Conservation (phyloP, 805 yeast genomes). For the Wickerhamiella kazuoi region DNA sequence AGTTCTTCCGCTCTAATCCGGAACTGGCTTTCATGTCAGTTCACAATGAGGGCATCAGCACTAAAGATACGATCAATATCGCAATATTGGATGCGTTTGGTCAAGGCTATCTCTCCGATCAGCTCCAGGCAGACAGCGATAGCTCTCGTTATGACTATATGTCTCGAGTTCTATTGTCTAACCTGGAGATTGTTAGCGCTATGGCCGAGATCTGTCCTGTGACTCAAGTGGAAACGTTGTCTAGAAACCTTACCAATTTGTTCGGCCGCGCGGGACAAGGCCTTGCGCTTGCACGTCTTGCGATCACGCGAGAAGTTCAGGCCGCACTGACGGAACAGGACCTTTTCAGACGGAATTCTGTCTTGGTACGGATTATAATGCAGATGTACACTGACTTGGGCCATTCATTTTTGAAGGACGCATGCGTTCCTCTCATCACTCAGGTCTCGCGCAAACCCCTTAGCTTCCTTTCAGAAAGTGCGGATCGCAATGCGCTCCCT, state of each 20-base stretch:
- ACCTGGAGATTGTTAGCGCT: background rate
- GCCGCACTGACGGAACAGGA: constrained; percentile 1
- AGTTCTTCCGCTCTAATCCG: background rate
- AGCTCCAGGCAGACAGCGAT: background rate
- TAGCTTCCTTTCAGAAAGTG: background rate
- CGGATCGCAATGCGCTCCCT: background rate
- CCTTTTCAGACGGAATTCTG: constrained; percentile 1
- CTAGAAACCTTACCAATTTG: background rate
- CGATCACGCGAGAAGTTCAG: constrained; percentile 1
- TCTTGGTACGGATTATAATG: constrained; percentile 1
- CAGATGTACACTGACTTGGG: background rate
- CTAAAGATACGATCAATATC: background rate
- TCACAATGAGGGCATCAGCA: no score
- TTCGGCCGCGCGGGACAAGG: constrained; percentile 1
- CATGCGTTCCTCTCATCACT: background rate
- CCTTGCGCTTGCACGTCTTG: constrained; percentile 2
- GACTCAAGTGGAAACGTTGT: background rate
- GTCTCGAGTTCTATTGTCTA: background rate
- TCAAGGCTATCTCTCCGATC: background rate
- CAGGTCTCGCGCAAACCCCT: background rate
- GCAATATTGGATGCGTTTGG: background rate
- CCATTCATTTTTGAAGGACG: background rate
- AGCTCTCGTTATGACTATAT: background rate
- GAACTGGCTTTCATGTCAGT: background rate
- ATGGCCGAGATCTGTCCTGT: constrained; percentile 4